Percentiles rank a stretch among this genome's conserved stretches.
phyloP scores from a whole-genome alignment of 2,329 filamentous ascomycete genomes.

The Colletotrichum abscissum region DNA sequence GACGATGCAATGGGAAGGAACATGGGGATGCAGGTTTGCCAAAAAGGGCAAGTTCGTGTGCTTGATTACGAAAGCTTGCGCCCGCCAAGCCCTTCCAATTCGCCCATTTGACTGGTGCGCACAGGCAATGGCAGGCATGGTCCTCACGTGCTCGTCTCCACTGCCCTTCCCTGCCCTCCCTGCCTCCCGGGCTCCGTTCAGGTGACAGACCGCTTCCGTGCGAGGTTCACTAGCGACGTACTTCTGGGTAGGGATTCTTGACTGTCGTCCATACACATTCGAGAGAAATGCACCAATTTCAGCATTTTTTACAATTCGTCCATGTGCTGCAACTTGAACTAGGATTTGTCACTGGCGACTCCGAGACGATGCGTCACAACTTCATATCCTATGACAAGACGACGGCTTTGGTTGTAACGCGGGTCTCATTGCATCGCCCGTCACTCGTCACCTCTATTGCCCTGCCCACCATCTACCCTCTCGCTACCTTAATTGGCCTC shows the following conservation, averaged over 20 bases:
- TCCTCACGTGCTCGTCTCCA: constrained; percentile 20
- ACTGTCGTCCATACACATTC: background rate
- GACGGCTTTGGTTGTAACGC: constrained; percentile 2
- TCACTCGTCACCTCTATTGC: background rate
- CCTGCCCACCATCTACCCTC: background rate
- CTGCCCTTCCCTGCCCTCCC: background rate
- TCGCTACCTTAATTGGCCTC: background rate
- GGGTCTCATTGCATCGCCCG: background rate
- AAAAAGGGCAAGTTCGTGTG: constrained; percentile 27
- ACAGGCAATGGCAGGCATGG: constrained; percentile 8
- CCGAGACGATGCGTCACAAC: background rate
- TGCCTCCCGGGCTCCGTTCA: background rate
- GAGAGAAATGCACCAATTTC: background rate
- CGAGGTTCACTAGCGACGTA: background rate
- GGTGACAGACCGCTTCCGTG: constrained; percentile 14
- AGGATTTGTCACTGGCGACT: background rate
- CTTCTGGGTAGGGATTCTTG: background rate
- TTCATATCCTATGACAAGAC: background rate
- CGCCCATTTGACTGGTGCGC: background rate
- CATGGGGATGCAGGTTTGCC: constrained; percentile 9
- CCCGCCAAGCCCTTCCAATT: constrained; percentile 22
- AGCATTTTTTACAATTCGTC: background rate
- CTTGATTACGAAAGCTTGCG: constrained; percentile 28
- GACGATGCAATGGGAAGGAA: constrained; percentile 1
- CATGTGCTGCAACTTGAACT: background rate